Evolutionary conservation across 306 rosid species (phyloP).

Genomic region (Aeschynomene evenia): DNA sequence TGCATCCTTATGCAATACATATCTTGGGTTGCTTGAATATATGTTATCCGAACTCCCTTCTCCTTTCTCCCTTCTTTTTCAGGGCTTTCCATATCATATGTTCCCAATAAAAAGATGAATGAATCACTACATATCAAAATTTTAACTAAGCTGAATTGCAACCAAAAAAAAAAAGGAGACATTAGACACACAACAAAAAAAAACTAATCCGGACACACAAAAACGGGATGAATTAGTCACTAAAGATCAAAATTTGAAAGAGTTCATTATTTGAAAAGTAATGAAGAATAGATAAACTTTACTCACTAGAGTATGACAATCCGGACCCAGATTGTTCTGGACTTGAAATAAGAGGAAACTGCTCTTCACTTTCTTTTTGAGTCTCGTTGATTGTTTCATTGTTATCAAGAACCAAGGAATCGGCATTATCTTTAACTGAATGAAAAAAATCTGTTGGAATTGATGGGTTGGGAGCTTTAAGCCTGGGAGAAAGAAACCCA

Average conservation of each 20-base stretch:
- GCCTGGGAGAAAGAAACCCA: slow-evolving; percentile 87
- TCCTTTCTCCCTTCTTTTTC: too few species aligned
- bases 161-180: too few species aligned
- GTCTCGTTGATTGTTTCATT: slow-evolving; percentile 46
- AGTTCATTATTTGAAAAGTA: slow-evolving; percentile 22
- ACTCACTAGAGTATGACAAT: slow-evolving; percentile 49
- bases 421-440: slow-evolving; percentile 39
- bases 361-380: slow-evolving; percentile 47
- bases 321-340: slow-evolving; percentile 38
- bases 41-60: too few species aligned
- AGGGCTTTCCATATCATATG: too few species aligned
- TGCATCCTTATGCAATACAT: too few species aligned
- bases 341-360: slow-evolving; percentile 59
- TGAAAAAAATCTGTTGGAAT: slow-evolving; percentile 65
- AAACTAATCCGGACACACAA: too few species aligned
- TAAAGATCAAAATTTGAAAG: slow-evolving; percentile 27
- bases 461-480: slow-evolving; percentile 76
- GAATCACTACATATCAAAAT: too few species aligned
- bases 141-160: too few species aligned
- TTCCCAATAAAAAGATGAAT: too few species aligned
- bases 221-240: slow-evolving; percentile 15
- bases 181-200: too few species aligned
- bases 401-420: slow-evolving; percentile 36
- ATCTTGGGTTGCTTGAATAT: too few species aligned
- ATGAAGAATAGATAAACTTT: slow-evolving; percentile 30